Percentiles rank a stretch among this genome's conserved stretches.
Evolutionary conservation across 768 basidiomycete species (phyloP).

Genomic region (Amanita phalloides): DNA sequence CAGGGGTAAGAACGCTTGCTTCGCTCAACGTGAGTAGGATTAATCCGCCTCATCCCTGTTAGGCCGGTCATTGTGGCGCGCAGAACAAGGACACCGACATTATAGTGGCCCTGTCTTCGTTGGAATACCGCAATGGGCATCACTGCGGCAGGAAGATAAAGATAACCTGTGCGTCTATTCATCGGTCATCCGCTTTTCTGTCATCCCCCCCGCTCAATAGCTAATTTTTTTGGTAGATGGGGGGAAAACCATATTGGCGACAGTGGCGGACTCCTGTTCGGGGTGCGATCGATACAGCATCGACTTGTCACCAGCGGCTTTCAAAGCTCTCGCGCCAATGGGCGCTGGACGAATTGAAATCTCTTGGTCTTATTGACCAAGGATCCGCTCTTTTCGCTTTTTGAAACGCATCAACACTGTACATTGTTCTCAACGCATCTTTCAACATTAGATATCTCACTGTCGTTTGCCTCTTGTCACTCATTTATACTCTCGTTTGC

Average conservation of each 20-base stretch:
- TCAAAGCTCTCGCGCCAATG: slow-evolving; percentile 17
- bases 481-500: neutral
- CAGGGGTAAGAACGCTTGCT: slow-evolving; percentile 10
- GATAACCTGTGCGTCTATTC: slow-evolving; percentile 13
- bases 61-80: slow-evolving; percentile 17
- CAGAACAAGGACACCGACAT: slow-evolving; percentile 12
- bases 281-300: slow-evolving; percentile 16
- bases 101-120: slow-evolving; percentile 15
- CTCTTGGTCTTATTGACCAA: slow-evolving; percentile 9
- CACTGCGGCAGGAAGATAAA: slow-evolving; percentile 15
- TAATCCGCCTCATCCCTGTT: neutral
- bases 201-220: neutral
- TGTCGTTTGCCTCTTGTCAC: neutral
- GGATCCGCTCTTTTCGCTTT: neutral
- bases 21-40: neutral
- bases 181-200: neutral
- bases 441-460: neutral
- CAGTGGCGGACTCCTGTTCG: slow-evolving; percentile 20
- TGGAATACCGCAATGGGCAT: slow-evolving; percentile 11
- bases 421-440: neutral
- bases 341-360: slow-evolving; percentile 15
- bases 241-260: slow-evolving; percentile 14
- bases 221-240: slow-evolving; percentile 10
- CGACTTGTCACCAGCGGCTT: slow-evolving; percentile 18
- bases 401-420: neutral